Conservation (phyloP, 345 rosid species). For the Hibiscus trionum region DNA sequence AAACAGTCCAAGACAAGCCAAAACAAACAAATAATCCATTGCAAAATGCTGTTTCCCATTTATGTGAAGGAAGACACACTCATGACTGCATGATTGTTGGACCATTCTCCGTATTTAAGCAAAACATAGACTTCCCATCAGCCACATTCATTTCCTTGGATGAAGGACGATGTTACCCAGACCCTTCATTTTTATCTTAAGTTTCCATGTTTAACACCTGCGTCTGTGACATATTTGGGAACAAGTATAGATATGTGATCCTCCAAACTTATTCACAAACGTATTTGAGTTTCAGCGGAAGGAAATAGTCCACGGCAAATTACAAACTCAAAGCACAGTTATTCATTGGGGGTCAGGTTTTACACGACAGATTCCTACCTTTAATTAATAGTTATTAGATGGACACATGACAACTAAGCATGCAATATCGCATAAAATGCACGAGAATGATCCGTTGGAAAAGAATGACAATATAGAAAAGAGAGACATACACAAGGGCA, state of each 20-base stretch:
- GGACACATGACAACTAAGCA: neutral
- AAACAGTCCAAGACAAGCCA: neutral
- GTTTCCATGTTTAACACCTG: neutral
- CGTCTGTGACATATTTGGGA: neutral
- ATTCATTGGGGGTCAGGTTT: neutral
- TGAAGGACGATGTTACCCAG: neutral
- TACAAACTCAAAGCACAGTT: neutral
- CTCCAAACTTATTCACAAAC: neutral
- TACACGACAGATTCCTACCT: neutral
- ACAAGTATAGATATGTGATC: neutral
- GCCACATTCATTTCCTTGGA: neutral
- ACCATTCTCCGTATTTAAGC: neutral
- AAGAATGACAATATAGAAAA: neutral
- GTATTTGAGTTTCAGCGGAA: neutral
- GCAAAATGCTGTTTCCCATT: neutral
- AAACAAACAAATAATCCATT: neutral
- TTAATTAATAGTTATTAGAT: neutral
- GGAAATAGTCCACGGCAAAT: neutral
- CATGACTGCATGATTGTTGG: neutral
- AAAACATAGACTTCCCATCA: neutral
- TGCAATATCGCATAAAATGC: neutral
- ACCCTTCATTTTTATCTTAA: neutral
- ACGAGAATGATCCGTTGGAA: neutral
- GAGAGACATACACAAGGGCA: conserved; percentile 50
- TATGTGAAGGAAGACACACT: neutral